Percentiles rank a stretch among this genome's conserved stretches.
These are phyloP conservation scores for Lineolata rhizophorae DNA, from an alignment of 495 filamentous ascomycete genomes.

Conservation along the genomic window DNA sequence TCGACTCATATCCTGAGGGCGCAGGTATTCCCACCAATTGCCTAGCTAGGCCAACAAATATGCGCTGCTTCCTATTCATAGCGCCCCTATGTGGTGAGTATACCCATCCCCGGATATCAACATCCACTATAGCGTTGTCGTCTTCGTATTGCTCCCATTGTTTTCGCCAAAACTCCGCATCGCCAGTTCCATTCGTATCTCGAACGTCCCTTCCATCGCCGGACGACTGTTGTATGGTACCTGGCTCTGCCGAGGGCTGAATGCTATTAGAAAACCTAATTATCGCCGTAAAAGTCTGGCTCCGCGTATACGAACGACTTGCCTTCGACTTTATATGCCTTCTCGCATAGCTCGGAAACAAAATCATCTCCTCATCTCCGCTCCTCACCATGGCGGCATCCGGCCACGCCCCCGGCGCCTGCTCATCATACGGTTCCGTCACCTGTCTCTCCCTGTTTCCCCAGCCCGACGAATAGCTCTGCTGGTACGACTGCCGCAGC, in stretches of 20 bases:
- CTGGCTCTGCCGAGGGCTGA: slow-evolving; percentile 14
- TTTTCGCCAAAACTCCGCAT: slow-evolving; percentile 43
- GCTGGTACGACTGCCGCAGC: slow-evolving; percentile 58
- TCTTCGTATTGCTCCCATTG: slow-evolving; percentile 53
- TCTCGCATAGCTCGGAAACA: slow-evolving; percentile 82
- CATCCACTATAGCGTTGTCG: slow-evolving; percentile 66
- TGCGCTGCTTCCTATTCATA: slow-evolving; percentile 69
- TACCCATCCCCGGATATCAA: slow-evolving; percentile 89
- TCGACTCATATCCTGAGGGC: slow-evolving; percentile 27
- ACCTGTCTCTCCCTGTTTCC: slow-evolving; percentile 23
- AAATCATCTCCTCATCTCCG: slow-evolving; percentile 74
- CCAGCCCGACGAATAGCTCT: slow-evolving; percentile 24
- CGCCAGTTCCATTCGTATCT: slow-evolving; percentile 19
- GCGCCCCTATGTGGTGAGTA: slow-evolving; percentile 68
- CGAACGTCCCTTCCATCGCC: slow-evolving; percentile 15
- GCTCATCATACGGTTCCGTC: slow-evolving; percentile 27
- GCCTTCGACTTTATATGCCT: slow-evolving; percentile 30
- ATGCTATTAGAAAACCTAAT: too few species aligned
- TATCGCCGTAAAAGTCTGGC: not conserved
- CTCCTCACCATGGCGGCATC: slow-evolving; percentile 56
- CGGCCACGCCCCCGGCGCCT: slow-evolving; percentile 45
- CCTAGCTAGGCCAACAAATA: slow-evolving; percentile 64
- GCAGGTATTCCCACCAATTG: slow-evolving; percentile 68
- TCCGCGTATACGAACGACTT: slow-evolving; percentile 6
- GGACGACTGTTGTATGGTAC: slow-evolving; percentile 18